Base-by-base conservation (phyloP, 495 filamentous ascomycete genomes). In the Neurospora sublineolata region DNA sequence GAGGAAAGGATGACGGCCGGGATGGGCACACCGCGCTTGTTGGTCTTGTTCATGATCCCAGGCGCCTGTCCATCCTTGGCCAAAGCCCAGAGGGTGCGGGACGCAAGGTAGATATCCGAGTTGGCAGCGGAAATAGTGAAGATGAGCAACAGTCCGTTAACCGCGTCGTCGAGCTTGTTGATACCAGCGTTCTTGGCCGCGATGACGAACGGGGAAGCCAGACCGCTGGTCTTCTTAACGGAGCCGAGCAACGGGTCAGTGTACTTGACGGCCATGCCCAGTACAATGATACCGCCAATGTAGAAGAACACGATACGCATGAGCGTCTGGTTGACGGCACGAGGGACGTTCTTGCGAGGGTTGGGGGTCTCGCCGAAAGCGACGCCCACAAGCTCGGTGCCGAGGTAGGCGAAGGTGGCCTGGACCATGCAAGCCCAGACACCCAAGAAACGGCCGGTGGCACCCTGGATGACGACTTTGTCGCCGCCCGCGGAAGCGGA, bases 81-180 rank as follows among this genome's bases (percentile, higher is more conserved):
- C 11, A 97, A 85, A 41, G 91, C 91, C 77, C 90, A 96, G 37
- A 94, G 84, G 1, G 92, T 93, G 72, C 93, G 89, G 39, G 89
- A 92, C 8, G 92, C 93, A 67, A 94, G 94, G 84, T 95, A 97
- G 40, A 91, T 82, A 77, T 90, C 89, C 67, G 82, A 93, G 83
- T 94, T 94, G 69, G 91, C 87, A 36, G 92, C 92, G 16, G 88
- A 91, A 79, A 93, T 88, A 71, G 92, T 92, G 76, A 93, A 94
- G 60, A 92, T 74, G n/a, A 94, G 82, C 64, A 95, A 91, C 74
- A 88, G 87, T 12, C 88, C 92, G 79, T 94, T 96, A 80, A 96
- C 89, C 73, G 93, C 88, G 64, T 88, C 87, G 3, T 88, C 88
- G 9, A 94, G 84, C 11, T 86, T 86, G 20, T 84, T 83, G 71